Conservation (phyloP, 75 land plant species). For the Picea glauca region DNA sequence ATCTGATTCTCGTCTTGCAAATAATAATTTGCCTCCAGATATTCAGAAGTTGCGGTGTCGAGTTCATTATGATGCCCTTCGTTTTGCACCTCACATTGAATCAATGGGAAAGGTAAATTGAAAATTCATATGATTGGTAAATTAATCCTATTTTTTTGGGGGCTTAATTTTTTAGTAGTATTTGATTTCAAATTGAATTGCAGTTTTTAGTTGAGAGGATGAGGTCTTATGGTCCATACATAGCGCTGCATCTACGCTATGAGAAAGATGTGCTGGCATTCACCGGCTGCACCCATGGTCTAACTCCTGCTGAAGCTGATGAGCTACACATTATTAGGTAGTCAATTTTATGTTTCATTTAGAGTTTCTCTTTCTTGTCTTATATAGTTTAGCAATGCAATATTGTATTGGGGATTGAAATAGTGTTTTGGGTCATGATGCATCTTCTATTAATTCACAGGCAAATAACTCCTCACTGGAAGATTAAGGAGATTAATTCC, state of each 20-base stretch:
- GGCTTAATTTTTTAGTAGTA: not conserved
- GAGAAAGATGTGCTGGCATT: constrained; percentile 51
- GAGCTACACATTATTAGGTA: constrained; percentile 25
- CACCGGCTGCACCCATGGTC: constrained; percentile 32
- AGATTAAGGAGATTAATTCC: constrained; percentile 67
- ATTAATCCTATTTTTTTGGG: not conserved
- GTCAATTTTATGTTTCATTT: not conserved
- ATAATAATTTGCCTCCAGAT: constrained; percentile 37
- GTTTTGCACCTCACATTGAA: constrained; percentile 38
- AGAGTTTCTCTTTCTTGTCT: not conserved
- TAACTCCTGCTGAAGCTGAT: constrained; percentile 21
- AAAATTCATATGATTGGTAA: not conserved
- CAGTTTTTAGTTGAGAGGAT: constrained; percentile 42
- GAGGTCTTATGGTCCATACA: constrained; percentile 38
- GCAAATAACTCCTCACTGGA: constrained; percentile 66
- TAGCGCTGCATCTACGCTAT: constrained; percentile 46
- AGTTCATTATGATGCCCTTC: constrained; percentile 49
- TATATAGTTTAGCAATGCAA: not conserved
- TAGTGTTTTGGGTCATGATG: not conserved
- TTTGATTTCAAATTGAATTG: not conserved
- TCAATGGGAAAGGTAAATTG: constrained; percentile 38
- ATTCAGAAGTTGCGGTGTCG: constrained; percentile 45
- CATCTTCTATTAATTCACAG: constrained; percentile 21
- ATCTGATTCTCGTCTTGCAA: constrained; percentile 49
- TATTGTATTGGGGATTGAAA: not conserved